phyloP scores from a whole-genome alignment of 306 rosid genomes.

The Comarum palustre region DNA sequence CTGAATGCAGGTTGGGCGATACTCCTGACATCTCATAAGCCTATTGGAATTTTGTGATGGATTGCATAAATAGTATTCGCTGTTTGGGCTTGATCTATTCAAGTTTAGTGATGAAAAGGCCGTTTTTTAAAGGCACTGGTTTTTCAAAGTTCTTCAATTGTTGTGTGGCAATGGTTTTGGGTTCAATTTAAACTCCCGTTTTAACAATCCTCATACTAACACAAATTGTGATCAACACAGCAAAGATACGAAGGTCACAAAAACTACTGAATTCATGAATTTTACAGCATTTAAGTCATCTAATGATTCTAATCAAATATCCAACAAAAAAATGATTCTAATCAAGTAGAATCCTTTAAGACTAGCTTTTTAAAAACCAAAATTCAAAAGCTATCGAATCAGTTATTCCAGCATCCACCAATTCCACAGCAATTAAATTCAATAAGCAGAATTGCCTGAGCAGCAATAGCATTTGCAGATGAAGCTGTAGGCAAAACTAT shows the following conservation, averaged over 20 bases:
- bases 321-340: too few species aligned
- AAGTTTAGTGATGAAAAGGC: conserved; percentile 48
- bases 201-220: too few species aligned
- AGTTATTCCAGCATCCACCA: background rate
- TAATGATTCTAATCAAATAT: too few species aligned
- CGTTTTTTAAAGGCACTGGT: too few species aligned
- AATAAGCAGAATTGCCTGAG: background rate
- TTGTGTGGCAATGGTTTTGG: too few species aligned
- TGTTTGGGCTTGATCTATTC: conserved; percentile 56
- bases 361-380: background rate
- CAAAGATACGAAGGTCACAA: too few species aligned
- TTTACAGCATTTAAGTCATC: too few species aligned
- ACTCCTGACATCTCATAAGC: conserved; percentile 93
- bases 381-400: background rate
- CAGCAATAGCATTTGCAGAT: conserved; percentile 2
- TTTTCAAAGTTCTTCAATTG: too few species aligned
- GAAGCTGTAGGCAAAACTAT: background rate
- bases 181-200: too few species aligned
- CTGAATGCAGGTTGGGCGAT: conserved; percentile 71
- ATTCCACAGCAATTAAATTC: background rate
- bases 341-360: background rate
- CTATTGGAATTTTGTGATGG: conserved; percentile 65
- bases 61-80: conserved; percentile 55
- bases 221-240: too few species aligned
- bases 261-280: too few species aligned